These are phyloP conservation scores for Tulasnella sp. DNA, from an alignment of 768 basidiomycete genomes.

Conservation along the genomic window DNA sequence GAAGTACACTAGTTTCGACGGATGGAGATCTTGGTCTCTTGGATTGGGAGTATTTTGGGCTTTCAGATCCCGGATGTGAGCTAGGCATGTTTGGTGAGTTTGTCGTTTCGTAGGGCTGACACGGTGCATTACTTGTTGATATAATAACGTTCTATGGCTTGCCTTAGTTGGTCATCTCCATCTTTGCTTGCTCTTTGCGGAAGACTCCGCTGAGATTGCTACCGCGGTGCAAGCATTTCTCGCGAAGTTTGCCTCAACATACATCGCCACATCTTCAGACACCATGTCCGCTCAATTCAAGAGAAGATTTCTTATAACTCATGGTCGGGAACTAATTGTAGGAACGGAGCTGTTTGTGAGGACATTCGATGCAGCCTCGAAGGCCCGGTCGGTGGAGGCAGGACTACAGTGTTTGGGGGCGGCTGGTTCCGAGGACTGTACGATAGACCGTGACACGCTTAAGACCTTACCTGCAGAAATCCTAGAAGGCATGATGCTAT, in stretches of 20 bases:
- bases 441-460: not conserved
- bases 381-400: not conserved
- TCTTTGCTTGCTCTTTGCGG: not conserved
- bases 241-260: not conserved
- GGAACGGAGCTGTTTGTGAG: not conserved
- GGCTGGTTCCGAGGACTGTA: not conserved
- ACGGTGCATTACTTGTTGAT: not conserved
- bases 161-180: not conserved
- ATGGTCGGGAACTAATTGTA: not conserved
- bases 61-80: conserved; percentile 2
- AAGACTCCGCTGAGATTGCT: not conserved
- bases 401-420: not conserved
- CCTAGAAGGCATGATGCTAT: not conserved
- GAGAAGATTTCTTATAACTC: not conserved
- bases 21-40: not conserved
- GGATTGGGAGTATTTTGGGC: conserved; percentile 8
- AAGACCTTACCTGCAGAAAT: not conserved
- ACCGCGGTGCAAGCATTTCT: not conserved
- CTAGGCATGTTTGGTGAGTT: not conserved
- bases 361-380: not conserved
- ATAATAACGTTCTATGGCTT: not conserved
- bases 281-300: not conserved
- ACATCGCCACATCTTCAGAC: not conserved
- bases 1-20: not conserved
- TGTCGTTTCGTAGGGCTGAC: not conserved